phyloP scores from a whole-genome alignment of 1,139 yeast species.

The Lodderomyces jiufengensis region DNA sequence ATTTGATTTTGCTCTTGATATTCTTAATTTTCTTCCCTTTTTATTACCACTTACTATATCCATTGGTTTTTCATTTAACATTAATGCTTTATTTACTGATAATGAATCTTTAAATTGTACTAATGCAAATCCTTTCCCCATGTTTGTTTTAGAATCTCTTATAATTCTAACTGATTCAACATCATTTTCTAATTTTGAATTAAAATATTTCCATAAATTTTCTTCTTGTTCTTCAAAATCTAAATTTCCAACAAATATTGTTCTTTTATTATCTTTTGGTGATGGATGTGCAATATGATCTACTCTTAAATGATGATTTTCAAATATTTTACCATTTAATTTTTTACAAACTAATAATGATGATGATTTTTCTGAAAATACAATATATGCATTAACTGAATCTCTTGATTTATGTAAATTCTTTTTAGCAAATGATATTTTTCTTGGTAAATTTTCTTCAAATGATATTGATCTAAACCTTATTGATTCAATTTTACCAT shows the following conservation, averaged over 20 bases:
- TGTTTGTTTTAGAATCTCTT: slow-evolving; percentile 87
- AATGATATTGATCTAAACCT: slow-evolving; percentile 93
- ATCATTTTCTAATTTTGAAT: slow-evolving; percentile 52
- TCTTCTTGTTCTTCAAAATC: slow-evolving; percentile 94
- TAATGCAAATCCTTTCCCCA: slow-evolving; percentile 97
- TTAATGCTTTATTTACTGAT: slow-evolving; percentile 77
- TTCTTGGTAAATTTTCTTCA: slow-evolving; percentile 83
- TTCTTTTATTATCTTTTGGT: slow-evolving; percentile 76
- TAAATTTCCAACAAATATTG: slow-evolving; percentile 89
- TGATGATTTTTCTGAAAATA: slow-evolving; percentile 53
- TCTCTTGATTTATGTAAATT: slow-evolving; percentile 75
- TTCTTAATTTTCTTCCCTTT: slow-evolving; percentile 62
- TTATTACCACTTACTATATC: slow-evolving; percentile 21
- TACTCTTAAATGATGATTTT: slow-evolving; percentile 76
- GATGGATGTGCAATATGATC: slow-evolving; percentile 92
- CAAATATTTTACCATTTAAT: slow-evolving; percentile 67
- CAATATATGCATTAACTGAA: slow-evolving; percentile 85
- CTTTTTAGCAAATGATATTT: slow-evolving; percentile 83
- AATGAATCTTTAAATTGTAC: slow-evolving; percentile 85
- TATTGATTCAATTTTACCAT: slow-evolving; percentile 66
- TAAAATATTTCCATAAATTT: slow-evolving; percentile 79
- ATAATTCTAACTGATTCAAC: slow-evolving; percentile 88
- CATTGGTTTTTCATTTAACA: slow-evolving; percentile 70
- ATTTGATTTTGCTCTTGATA: slow-evolving; percentile 67
- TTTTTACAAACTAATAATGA: slow-evolving; percentile 50